Evolutionary conservation across 257 asterid species (phyloP).

Genomic region (Salvia splendens): DNA sequence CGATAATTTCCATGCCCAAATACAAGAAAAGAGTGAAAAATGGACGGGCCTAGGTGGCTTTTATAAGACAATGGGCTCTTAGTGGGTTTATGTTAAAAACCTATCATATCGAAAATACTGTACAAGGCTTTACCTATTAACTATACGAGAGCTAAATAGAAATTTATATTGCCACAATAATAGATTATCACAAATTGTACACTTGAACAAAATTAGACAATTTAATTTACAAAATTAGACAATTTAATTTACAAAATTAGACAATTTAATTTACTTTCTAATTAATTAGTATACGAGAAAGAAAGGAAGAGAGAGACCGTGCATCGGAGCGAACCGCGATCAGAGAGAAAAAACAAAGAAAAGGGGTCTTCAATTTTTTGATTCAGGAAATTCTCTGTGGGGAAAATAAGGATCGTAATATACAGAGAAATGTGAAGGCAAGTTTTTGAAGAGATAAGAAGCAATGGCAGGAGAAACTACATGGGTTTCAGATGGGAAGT

Average conservation of each 20-base stretch:
- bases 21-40: too few species aligned
- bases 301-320: constrained; percentile 39
- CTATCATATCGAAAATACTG: too few species aligned
- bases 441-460: constrained; percentile 39
- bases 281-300: constrained; percentile 53
- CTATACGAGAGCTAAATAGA: too few species aligned
- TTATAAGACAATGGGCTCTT: too few species aligned
- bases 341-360: constrained; percentile 49
- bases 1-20: too few species aligned
- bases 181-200: constrained; percentile 28
- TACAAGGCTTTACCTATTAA: too few species aligned
- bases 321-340: constrained; percentile 60
- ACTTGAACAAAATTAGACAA: constrained; percentile 23
- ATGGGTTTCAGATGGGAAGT: constrained; percentile 58
- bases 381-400: constrained; percentile 32
- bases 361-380: constrained; percentile 64
- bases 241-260: constrained; percentile 26
- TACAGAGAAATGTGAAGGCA: constrained; percentile 50
- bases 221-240: constrained; percentile 24
- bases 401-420: constrained; percentile 31
- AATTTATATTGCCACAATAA: too few species aligned
- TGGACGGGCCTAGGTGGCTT: too few species aligned
- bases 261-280: constrained; percentile 29
- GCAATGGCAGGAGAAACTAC: constrained; percentile 57
- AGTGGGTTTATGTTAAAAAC: too few species aligned